phyloP scores from a whole-genome alignment of 495 filamentous ascomycete species.

The Lasiosphaeria ovina region DNA sequence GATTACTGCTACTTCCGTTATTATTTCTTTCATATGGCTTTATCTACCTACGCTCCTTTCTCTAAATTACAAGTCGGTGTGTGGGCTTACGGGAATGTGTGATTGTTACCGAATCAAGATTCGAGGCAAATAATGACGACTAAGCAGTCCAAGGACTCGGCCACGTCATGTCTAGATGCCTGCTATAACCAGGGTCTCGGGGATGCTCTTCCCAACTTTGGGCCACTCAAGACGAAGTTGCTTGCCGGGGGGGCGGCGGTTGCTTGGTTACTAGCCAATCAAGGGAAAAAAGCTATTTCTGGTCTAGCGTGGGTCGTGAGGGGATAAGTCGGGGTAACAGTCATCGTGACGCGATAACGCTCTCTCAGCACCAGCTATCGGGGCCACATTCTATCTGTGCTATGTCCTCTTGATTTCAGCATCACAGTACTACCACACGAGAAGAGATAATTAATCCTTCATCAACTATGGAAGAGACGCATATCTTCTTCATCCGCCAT shows the following conservation, averaged over 20 bases:
- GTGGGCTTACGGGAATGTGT: too few species aligned
- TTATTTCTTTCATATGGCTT: too few species aligned
- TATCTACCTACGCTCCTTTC: too few species aligned
- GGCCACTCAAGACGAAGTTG: background rate
- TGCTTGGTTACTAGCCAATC: background rate
- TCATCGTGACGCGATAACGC: background rate
- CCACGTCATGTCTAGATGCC: too few species aligned
- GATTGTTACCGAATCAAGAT: too few species aligned
- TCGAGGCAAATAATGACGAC: too few species aligned
- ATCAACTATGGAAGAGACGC: background rate
- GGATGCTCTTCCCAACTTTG: too few species aligned
- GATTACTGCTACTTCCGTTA: too few species aligned
- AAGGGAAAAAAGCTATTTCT: background rate
- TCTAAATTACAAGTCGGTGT: too few species aligned
- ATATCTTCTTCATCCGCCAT: conserved; percentile 1
- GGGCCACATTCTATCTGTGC: background rate
- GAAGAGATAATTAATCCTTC: background rate
- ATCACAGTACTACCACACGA: background rate
- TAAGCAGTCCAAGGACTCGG: too few species aligned
- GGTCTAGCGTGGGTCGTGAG: background rate
- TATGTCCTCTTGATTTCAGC: background rate
- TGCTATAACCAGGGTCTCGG: too few species aligned
- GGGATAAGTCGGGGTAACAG: background rate
- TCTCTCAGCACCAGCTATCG: background rate
- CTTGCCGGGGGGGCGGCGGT: background rate